Percentiles rank a stretch among this genome's conserved stretches.
Evolutionary conservation across 2,329 filamentous ascomycete species (phyloP).

Genomic region (Bretziella fagacearum): DNA sequence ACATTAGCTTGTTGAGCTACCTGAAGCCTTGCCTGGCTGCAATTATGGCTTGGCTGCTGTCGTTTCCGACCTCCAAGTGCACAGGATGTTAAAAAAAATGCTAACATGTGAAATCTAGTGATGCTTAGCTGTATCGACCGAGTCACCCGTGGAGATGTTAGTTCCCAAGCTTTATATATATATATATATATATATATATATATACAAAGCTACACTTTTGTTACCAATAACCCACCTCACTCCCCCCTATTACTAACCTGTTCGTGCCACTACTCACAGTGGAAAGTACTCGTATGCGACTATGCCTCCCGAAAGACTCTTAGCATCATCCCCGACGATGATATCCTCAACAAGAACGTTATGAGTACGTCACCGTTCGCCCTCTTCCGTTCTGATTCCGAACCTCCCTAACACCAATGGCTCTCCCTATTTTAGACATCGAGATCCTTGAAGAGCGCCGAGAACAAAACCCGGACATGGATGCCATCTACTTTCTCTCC

Average conservation of each 20-base stretch:
- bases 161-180: too few relatives aligned
- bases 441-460: conserved; percentile 82
- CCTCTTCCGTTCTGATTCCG: conserved; percentile 6
- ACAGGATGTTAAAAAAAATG: background rate
- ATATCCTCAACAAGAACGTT: conserved; percentile 91
- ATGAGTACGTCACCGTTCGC: conserved; percentile 52
- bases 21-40: background rate
- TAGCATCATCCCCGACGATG: conserved; percentile 84
- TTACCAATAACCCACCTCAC: background rate
- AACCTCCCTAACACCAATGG: conserved; percentile 4
- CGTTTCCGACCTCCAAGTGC: background rate
- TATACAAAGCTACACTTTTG: background rate
- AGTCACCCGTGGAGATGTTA: conserved; percentile 67
- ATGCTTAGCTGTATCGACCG: conserved; percentile 58
- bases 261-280: conserved; percentile 39
- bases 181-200: too few relatives aligned
- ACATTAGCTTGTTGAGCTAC: background rate
- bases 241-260: background rate
- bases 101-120: conserved; percentile 29
- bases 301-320: conserved; percentile 68
- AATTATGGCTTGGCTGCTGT: background rate
- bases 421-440: conserved; percentile 48
- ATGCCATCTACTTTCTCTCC: conserved; percentile 83
- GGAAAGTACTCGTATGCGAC: conserved; percentile 93
- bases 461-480: conserved; percentile 71